Evolutionary conservation across 495 filamentous ascomycete genomes (phyloP).

Genomic region (Elasticomyces elasticus): DNA sequence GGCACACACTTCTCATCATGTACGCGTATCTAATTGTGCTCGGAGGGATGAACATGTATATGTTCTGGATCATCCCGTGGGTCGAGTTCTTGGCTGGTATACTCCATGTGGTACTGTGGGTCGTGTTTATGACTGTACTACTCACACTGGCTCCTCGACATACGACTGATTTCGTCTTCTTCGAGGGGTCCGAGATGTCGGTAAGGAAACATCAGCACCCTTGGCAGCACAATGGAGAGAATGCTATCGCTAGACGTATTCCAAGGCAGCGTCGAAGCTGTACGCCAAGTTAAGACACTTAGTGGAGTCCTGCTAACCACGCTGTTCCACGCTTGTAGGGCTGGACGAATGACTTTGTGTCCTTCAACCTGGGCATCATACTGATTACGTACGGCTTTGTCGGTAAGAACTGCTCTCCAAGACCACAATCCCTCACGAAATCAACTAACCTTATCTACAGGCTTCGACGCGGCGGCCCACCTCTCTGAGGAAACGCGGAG

Average conservation of each 20-base stretch:
- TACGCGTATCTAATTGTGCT: constrained; percentile 37
- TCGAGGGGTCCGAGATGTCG: no score
- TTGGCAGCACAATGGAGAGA: no score
- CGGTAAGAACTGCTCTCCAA: background rate
- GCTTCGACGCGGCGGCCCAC: constrained; percentile 6
- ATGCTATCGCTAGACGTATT: no score
- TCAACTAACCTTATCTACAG: background rate
- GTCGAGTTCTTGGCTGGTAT: constrained; percentile 41
- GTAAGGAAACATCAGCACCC: no score
- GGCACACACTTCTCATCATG: constrained; percentile 42
- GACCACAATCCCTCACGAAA: background rate
- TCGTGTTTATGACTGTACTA: constrained; percentile 38
- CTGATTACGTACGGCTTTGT: constrained; percentile 7
- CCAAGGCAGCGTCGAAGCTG: no score
- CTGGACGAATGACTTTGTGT: constrained; percentile 3
- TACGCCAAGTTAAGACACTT: no score
- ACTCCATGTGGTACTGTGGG: constrained; percentile 41
- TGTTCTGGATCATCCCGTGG: constrained; percentile 34
- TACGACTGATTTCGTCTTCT: background rate
- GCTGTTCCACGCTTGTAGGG: constrained; percentile 5
- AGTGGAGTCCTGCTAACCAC: no score
- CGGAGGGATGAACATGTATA: constrained; percentile 36
- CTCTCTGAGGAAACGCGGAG: constrained; percentile 5
- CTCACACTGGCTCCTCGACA: constrained; percentile 32
- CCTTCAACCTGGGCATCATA: constrained; percentile 8